These are phyloP conservation scores for Colletotrichum sp. DNA, from an alignment of 2,329 filamentous ascomycete species.

Conservation along the genomic window DNA sequence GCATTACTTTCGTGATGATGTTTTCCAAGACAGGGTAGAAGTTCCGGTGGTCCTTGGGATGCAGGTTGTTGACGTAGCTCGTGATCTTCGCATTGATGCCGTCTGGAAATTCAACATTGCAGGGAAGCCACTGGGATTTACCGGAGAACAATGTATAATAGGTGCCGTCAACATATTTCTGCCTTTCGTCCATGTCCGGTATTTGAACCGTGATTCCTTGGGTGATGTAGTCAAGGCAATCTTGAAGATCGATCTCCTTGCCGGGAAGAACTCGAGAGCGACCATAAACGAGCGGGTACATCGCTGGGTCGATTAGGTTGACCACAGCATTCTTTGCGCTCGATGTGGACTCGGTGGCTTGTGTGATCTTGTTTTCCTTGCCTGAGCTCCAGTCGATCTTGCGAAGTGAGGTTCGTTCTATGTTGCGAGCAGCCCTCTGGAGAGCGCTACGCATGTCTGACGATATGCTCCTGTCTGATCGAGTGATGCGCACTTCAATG, in stretches of 20 bases:
- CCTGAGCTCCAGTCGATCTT: background rate
- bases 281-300: background rate
- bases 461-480: background rate
- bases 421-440: background rate
- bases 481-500: background rate
- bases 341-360: background rate
- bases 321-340: background rate
- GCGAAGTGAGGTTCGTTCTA: background rate
- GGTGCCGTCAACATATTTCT: background rate
- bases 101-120: background rate
- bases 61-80: background rate
- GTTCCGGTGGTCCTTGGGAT: background rate
- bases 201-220: background rate
- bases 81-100: background rate
- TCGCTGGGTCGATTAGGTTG: background rate
- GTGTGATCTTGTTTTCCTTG: background rate
- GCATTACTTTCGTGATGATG: background rate
- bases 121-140: background rate
- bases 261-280: background rate
- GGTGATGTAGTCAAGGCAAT: background rate
- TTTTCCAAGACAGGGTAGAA: background rate
- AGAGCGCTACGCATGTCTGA: background rate
- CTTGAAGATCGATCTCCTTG: background rate
- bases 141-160: background rate
- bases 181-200: background rate